Evolutionary conservation across 148 eudicot genomes (phyloP).

Genomic region (Amaranthus hypochondriacus): DNA sequence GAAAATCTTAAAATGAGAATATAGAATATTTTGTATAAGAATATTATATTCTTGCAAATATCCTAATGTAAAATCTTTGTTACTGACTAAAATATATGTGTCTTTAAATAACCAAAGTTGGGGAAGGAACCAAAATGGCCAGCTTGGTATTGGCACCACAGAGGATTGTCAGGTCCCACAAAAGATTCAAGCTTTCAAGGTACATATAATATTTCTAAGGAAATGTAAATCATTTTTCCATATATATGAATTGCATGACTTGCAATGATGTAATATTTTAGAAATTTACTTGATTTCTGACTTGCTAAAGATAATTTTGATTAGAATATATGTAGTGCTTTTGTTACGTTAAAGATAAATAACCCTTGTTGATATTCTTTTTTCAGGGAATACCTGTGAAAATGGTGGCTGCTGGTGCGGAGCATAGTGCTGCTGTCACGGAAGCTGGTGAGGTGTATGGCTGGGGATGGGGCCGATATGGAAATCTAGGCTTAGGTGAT

Average conservation of each 20-base stretch:
- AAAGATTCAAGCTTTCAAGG: conserved; percentile 76
- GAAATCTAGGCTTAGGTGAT: conserved; percentile 97
- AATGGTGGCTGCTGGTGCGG: conserved; percentile 99
- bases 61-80: background rate
- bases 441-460: conserved; percentile 90
- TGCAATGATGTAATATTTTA: too few relatives aligned
- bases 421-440: conserved; percentile 95
- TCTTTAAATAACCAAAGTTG: conserved; percentile 51
- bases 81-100: conserved; percentile 8
- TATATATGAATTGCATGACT: too few relatives aligned
- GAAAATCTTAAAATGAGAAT: too few relatives aligned
- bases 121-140: conserved; percentile 99
- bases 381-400: conserved; percentile 71
- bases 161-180: conserved; percentile 90
- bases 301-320: background rate
- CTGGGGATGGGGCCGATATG: conserved; percentile 99
- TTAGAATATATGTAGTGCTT: background rate
- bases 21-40: too few relatives aligned
- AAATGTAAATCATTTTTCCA: background rate
- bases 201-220: conserved; percentile 16
- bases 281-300: background rate
- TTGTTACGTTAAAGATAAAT: background rate
- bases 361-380: background rate
- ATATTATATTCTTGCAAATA: background rate
- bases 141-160: conserved; percentile 89